phyloP scores from a whole-genome alignment of 192 early-diverging fungal genomes.

The Umbelopsis isabellina region DNA sequence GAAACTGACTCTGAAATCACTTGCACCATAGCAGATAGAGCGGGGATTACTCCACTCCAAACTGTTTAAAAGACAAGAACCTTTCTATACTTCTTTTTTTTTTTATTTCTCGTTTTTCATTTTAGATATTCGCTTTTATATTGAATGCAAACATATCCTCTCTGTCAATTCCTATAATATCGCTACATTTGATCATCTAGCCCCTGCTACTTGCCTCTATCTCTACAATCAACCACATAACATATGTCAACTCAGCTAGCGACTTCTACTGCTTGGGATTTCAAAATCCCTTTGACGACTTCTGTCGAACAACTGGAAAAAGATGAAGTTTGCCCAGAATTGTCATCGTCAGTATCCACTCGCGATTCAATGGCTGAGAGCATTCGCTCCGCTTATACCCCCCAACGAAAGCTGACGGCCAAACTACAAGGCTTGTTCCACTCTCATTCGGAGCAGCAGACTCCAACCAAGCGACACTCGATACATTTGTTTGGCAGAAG shows the following conservation, averaged over 20 bases:
- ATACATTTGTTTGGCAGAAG: not conserved
- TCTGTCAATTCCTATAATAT: not conserved
- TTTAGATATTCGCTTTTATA: not conserved
- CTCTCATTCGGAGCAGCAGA: not conserved
- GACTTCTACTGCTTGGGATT: slow-evolving; percentile 8
- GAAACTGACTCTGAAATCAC: slow-evolving; percentile 1
- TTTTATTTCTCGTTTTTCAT: not conserved
- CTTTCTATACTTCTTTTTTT: not conserved
- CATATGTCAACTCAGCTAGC: slow-evolving; percentile 2
- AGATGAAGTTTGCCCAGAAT: slow-evolving; percentile 21
- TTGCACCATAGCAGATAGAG: slow-evolving; percentile 18
- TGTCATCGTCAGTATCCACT: slow-evolving; percentile 28
- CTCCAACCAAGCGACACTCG: not conserved
- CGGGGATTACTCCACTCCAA: not conserved
- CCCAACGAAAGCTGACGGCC: not conserved
- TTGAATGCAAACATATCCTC: not conserved
- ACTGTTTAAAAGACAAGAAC: slow-evolving; percentile 14
- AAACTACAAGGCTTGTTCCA: slow-evolving; percentile 13
- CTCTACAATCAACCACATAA: not conserved
- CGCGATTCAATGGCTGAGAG: not conserved
- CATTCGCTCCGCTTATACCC: slow-evolving; percentile 5
- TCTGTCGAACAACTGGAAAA: not conserved
- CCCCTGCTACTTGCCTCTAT: not conserved
- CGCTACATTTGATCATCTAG: not conserved
- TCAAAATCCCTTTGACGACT: not conserved